A percentile compares a stretch with the other conserved stretches of the same genome.
Conservation (phyloP, 148 eudicot species). For the Chenopodium album region DNA sequence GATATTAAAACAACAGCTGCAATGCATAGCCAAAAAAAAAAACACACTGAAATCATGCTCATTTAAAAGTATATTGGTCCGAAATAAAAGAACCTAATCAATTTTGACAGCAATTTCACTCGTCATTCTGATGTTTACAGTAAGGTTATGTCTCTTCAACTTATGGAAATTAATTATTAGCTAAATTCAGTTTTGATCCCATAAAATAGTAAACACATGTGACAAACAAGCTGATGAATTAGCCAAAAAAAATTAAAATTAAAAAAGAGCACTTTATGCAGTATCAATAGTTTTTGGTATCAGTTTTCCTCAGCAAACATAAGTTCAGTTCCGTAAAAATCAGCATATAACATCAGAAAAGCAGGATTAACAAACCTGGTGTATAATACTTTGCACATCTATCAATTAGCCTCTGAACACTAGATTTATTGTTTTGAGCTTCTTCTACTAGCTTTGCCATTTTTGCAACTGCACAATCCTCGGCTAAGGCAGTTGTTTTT, state of each 20-base stretch:
- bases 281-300: not conserved
- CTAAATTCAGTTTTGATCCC: not conserved
- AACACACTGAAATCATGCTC: not conserved
- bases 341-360: not conserved
- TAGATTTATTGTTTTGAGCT: slow-evolving; percentile 73
- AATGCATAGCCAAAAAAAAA: not conserved
- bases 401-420: slow-evolving; percentile 69
- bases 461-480: slow-evolving; percentile 81
- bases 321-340: not conserved
- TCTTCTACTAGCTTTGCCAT: slow-evolving; percentile 94
- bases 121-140: not conserved
- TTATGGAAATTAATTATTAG: no score
- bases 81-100: not conserved
- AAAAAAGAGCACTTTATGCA: no score
- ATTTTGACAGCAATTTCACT: not conserved
- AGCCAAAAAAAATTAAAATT: no score
- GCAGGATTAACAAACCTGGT: slow-evolving; percentile 53
- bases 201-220: no score
- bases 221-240: no score
- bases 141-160: no score
- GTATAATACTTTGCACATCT: slow-evolving; percentile 80
- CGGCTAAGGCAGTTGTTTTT: slow-evolving; percentile 66
- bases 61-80: not conserved
- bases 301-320: no score
- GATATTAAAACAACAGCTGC: slow-evolving; percentile 74